phyloP scores from a whole-genome alignment of 495 filamentous ascomycete genomes.

The Thermochaetoides thermophila region DNA sequence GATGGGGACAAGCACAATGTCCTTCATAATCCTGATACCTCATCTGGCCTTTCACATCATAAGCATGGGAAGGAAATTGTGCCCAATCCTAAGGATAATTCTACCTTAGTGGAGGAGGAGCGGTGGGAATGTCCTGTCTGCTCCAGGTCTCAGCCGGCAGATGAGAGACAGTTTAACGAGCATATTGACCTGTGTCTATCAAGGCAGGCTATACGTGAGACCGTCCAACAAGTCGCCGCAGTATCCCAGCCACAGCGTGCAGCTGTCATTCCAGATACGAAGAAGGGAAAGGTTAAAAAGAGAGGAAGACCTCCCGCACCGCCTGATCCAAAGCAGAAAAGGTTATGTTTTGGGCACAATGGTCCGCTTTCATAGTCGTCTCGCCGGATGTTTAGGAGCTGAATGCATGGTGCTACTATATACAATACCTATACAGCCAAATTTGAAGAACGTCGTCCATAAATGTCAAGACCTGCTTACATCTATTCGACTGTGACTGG shows the following conservation, averaged over 20 bases:
- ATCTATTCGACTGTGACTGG: too few species aligned
- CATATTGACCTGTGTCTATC: slow-evolving; percentile 94
- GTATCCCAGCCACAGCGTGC: neutral
- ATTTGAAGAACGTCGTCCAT: neutral
- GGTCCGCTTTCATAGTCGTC: too few species aligned
- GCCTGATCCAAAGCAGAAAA: slow-evolving; percentile 31
- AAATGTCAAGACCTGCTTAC: too few species aligned
- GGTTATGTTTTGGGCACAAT: slow-evolving; percentile 30
- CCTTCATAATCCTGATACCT: neutral
- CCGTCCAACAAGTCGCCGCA: slow-evolving; percentile 53
- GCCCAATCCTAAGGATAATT: slow-evolving; percentile 28
- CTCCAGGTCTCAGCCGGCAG: slow-evolving; percentile 49
- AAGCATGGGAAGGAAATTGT: slow-evolving; percentile 38
- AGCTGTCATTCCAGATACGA: slow-evolving; percentile 15
- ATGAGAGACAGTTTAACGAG: slow-evolving; percentile 72
- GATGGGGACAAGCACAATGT: slow-evolving; percentile 21
- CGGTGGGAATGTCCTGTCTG: slow-evolving; percentile 88
- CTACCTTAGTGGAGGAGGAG: slow-evolving; percentile 19
- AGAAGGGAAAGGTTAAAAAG: slow-evolving; percentile 22
- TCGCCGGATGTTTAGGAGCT: too few species aligned
- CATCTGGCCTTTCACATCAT: slow-evolving; percentile 1
- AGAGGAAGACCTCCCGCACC: slow-evolving; percentile 12
- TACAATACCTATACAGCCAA: too few species aligned
- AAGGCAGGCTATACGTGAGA: slow-evolving; percentile 68
- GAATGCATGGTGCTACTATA: too few species aligned